A percentile compares a stretch with the other conserved stretches of the same genome.
These are phyloP conservation scores for Stenogyne calaminthoides DNA, from an alignment of 305 asterid species.

Conservation along the genomic window DNA sequence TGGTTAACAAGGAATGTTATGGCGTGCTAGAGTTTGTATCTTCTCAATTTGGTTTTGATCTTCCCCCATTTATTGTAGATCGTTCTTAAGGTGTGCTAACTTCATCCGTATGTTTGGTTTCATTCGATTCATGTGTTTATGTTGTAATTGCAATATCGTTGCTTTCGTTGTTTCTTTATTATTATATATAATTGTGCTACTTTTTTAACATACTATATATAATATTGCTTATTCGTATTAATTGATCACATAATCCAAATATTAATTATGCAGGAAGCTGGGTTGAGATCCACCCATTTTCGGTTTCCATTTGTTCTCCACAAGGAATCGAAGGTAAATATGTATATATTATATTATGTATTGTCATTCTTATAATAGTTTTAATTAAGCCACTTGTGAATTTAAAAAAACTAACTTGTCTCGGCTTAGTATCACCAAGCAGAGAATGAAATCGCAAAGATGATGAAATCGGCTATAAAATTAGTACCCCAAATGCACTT, in stretches of 20 bases:
- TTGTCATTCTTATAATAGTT: no score
- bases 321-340: no score
- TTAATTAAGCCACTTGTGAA: not conserved
- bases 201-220: no score
- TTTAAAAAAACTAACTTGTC: not conserved
- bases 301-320: no score
- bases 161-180: no score
- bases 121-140: no score
- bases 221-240: not conserved
- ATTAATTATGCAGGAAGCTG: not conserved
- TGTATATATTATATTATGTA: not conserved
- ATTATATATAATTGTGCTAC: no score
- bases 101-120: not conserved
- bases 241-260: no score
- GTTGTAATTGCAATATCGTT: no score
- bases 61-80: not conserved
- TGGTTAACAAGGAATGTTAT: not conserved
- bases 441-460: not conserved
- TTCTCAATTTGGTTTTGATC: no score
- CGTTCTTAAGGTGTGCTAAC: not conserved
- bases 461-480: not conserved
- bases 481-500: not conserved
- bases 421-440: not conserved
- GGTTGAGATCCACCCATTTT: not conserved
- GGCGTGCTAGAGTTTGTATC: slow-evolving; percentile 18